Conservation (phyloP, 2,329 filamentous ascomycete genomes). For the Tolypocladium tropicale region DNA sequence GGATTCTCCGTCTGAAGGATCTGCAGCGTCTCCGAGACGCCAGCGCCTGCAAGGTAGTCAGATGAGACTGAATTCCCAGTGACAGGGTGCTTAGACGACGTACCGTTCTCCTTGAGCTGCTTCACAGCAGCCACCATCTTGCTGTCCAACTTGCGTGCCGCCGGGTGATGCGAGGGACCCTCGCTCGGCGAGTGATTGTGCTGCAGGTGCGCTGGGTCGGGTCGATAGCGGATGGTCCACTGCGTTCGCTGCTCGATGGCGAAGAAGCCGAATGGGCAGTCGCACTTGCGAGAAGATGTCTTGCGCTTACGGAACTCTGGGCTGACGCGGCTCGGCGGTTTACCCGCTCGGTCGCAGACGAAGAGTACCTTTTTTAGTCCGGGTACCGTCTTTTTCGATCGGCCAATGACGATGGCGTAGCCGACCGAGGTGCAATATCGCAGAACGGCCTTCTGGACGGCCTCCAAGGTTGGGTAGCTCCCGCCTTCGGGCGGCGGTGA, state of each 20-base stretch:
- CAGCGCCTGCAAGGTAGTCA: constrained; percentile 37
- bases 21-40: constrained; percentile 55
- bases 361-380: constrained; percentile 59
- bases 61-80: constrained; percentile 1
- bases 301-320: constrained; percentile 55
- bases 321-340: constrained; percentile 50
- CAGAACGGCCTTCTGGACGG: constrained; percentile 53
- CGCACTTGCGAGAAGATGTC: constrained; percentile 58
- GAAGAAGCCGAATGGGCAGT: constrained; percentile 61
- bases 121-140: constrained; percentile 60
- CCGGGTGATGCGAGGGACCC: constrained; percentile 55
- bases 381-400: constrained; percentile 58
- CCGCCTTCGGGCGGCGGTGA: constrained; percentile 54
- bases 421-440: constrained; percentile 57
- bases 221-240: constrained; percentile 56
- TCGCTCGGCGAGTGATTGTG: constrained; percentile 60
- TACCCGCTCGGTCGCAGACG: constrained; percentile 55
- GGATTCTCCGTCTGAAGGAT: constrained; percentile 55
- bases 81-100: constrained; percentile 13
- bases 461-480: constrained; percentile 53
- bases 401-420: constrained; percentile 57
- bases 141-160: constrained; percentile 54
- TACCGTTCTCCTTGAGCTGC: constrained; percentile 55
- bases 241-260: constrained; percentile 57
- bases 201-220: constrained; percentile 43